Base-by-base conservation (phyloP, 345 rosid species). In the Physaria fendleri region DNA sequence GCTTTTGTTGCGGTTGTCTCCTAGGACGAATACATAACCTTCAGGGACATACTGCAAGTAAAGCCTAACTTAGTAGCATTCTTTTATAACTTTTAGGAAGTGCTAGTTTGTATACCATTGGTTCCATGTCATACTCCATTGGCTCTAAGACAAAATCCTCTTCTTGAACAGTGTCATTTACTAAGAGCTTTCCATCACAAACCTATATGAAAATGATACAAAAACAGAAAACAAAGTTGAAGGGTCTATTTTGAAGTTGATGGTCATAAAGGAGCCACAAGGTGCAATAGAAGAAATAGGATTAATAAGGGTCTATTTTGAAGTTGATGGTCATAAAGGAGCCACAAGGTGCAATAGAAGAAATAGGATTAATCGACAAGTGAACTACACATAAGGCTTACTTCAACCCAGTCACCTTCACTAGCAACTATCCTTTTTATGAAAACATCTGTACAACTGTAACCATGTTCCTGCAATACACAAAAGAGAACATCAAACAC, bases 1-100 rank as follows among this genome's bases (percentile, higher is more conserved):
- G 66, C 98, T 91, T 73, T 85, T 81, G 58, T 91, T 91, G 9
- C 96, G 91, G 54, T 91, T 91, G 77, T 91, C 98, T 55, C 98
- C 96, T 85, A 91, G 55, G 41, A 91, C 98, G 56, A 84, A 88
- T 29, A 91, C 98, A 66, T 69, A 81, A 33, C 84, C 98, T 74
- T 82, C 80, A 24, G 96, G 98, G 55, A 91, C 87, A 56, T 76
- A 42, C 98, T 91, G 81, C 73, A 77, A 22, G 8, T 27, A 1
- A 37, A n/a, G 18, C 7, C 12, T n/a, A 48, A 18, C 17, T 71
- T 40, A 71, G 55, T 47, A 24, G 15, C 54, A 24, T 2, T 25
- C 13, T 18, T 29, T 39, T 4, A 34, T 12, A 43, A 13, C 30
- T n/a, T 18, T 22, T n/a, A 27, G 8, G 4, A 70, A 42, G 16